Base-by-base conservation (phyloP, 768 basidiomycete species). In the Aureoboletus auriporus region DNA sequence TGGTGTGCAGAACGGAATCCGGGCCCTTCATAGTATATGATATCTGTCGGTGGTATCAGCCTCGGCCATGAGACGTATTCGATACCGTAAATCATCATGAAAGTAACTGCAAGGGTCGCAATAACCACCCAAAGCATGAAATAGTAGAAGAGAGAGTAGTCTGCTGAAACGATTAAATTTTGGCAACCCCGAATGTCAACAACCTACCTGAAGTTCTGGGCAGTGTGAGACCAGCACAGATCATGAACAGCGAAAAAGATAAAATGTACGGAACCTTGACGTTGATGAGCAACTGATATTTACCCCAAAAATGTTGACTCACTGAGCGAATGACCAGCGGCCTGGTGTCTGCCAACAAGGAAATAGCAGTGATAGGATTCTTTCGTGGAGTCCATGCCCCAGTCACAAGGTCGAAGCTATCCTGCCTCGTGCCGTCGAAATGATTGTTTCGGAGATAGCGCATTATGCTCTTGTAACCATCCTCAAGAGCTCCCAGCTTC, bases 391-490 rank as follows among this genome's bases (percentile, higher is more conserved):
- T 75, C 91, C 93, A 99, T 8, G 78, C 75, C 4, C 96, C 96
- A 20, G 93, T 93, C 51, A 99, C 75, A 49, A 99, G 76, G 65
- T 99, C 96, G 62, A 89, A 96, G 8, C 89, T 93, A 69, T 99
- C 96, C 83, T 93, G 58, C 61, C 94, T 75, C 42, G 93, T 77
- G 7, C 96, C 96, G 65, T 99, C 96, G 54, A 96, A 88, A 70
- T 91, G 91, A 63, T 95, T 98, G 74, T 98, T 98, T 75, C 86
- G 93, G 56, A 96, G 61, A 62, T 98, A 99, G 52, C 96, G 80
- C 70, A 82, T 74, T 1, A 82, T 64, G 20, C 87, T 86, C 65
- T 97, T 98, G 67, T 80, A 75, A 0, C 89, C 89, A 67, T 99
- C 96, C 59, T 93, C 84, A 34, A 96, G 58, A 23, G 70, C 65